Evolutionary conservation across 1,284 basidiomycete genomes (phyloP).

Genomic region (Irpex lacteus): DNA sequence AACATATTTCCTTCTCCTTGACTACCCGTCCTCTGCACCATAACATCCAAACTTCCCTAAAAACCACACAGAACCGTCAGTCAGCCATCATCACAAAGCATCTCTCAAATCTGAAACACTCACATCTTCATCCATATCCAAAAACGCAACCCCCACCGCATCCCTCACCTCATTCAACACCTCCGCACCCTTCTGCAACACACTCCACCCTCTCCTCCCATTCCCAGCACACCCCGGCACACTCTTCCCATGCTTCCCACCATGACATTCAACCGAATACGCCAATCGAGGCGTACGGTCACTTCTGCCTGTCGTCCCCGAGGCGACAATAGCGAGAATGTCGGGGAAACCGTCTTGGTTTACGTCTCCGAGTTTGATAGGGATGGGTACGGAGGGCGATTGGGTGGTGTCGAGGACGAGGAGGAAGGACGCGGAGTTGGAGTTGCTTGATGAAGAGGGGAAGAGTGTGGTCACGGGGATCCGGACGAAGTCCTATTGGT

Average conservation of each 20-base stretch:
- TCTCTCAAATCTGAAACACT: too few species aligned
- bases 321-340: slow-evolving; percentile 66
- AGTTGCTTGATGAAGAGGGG: slow-evolving; percentile 28
- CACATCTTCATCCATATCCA: slow-evolving; percentile 97
- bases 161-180: slow-evolving; percentile 71
- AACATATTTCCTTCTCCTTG: slow-evolving; percentile 62
- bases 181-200: slow-evolving; percentile 61
- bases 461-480: slow-evolving; percentile 69
- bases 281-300: slow-evolving; percentile 67
- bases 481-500: slow-evolving; percentile 57
- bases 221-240: slow-evolving; percentile 50
- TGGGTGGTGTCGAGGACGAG: slow-evolving; percentile 68
- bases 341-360: slow-evolving; percentile 97
- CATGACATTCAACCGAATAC: slow-evolving; percentile 70
- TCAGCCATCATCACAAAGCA: too few species aligned
- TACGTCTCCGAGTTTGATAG: slow-evolving; percentile 85
- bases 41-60: slow-evolving; percentile 90
- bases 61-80: background rate
- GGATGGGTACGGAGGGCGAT: slow-evolving; percentile 67
- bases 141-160: slow-evolving; percentile 76
- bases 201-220: slow-evolving; percentile 60
- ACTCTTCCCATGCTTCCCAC: slow-evolving; percentile 31
- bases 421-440: slow-evolving; percentile 48
- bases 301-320: slow-evolving; percentile 30
- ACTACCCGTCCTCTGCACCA: slow-evolving; percentile 81